phyloP scores from a whole-genome alignment of 495 filamentous ascomycete species.

The Podospora tetraspora region DNA sequence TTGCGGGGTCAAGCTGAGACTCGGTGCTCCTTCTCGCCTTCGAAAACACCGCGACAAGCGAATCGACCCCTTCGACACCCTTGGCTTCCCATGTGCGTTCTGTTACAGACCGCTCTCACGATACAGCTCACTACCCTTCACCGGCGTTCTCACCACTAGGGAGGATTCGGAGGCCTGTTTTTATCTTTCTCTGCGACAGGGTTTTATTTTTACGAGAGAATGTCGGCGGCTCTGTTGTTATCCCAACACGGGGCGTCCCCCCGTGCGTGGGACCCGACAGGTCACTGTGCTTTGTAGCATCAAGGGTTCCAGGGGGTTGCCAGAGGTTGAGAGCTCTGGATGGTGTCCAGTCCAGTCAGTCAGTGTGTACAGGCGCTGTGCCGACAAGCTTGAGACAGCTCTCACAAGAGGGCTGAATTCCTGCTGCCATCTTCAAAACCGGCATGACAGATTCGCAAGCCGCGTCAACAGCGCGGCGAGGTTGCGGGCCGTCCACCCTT shows the following conservation, averaged over 20 bases:
- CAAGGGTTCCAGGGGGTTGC: not conserved
- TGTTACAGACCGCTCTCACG: not conserved
- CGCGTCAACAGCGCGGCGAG: not conserved
- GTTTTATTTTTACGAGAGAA: not conserved
- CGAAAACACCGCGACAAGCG: constrained; percentile 2
- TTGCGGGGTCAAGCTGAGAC: constrained; percentile 33
- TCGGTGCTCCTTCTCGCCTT: constrained; percentile 6
- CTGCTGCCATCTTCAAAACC: not conserved
- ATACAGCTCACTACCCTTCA: not conserved
- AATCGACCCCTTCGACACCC: not conserved
- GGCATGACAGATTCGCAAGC: not conserved
- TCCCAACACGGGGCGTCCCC: too few species aligned
- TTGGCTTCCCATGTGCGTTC: not conserved
- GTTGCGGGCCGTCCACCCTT: not conserved
- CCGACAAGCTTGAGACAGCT: not conserved
- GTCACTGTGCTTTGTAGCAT: not conserved
- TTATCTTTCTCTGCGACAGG: not conserved
- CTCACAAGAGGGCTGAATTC: not conserved
- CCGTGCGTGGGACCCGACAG: not conserved
- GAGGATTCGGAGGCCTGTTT: not conserved
- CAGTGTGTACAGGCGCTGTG: not conserved
- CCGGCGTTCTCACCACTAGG: not conserved
- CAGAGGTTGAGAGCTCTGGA: not conserved
- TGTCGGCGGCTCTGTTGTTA: not conserved
- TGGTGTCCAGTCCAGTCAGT: not conserved